Percentiles rank a stretch among this genome's conserved stretches.
Conservation (phyloP, 106 monocot species). For the Chionographis japonica region DNA sequence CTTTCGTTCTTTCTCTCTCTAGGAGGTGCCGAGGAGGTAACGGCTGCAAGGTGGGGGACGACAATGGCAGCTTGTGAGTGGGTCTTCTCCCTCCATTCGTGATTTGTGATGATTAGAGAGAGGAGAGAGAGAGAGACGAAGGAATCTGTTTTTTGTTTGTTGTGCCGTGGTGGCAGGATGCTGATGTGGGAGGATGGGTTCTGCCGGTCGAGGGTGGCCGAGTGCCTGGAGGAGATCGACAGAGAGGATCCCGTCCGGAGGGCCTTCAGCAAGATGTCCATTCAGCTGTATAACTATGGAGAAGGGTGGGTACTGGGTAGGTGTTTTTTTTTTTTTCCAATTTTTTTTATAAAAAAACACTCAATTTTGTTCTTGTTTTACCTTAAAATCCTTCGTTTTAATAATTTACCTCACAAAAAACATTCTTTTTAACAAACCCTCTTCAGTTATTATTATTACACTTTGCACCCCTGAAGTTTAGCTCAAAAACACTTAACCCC, state of each 20-base stretch:
- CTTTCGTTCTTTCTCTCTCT: neutral
- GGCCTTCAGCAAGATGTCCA: conserved; percentile 98
- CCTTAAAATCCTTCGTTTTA: neutral
- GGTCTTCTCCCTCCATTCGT: neutral
- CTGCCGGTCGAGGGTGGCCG: conserved; percentile 53
- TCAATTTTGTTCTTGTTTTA: neutral
- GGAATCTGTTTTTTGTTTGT: neutral
- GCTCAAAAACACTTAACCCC: neutral
- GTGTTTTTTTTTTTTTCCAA: conserved; percentile 17
- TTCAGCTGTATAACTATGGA: conserved; percentile 95
- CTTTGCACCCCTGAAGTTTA: too few species aligned
- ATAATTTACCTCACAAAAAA: neutral
- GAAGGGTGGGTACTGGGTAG: conserved; percentile 98
- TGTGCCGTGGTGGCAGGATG: conserved; percentile 42
- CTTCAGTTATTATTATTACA: neutral
- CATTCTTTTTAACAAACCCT: neutral
- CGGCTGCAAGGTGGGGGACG: conserved; percentile 94
- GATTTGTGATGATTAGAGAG: neutral
- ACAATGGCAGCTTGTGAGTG: conserved; percentile 87
- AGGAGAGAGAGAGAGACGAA: too few species aligned
- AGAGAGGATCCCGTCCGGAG: conserved; percentile 77
- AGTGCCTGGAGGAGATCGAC: conserved; percentile 66
- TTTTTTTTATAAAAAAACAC: neutral
- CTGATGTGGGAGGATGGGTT: conserved; percentile 97
- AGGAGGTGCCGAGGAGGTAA: conserved; percentile 88